Evolutionary conservation across 164 flowering plant genomes (phyloP), one percentile per base, ranked within the genome.

Genomic region (Macadamia integrifolia): DNA sequence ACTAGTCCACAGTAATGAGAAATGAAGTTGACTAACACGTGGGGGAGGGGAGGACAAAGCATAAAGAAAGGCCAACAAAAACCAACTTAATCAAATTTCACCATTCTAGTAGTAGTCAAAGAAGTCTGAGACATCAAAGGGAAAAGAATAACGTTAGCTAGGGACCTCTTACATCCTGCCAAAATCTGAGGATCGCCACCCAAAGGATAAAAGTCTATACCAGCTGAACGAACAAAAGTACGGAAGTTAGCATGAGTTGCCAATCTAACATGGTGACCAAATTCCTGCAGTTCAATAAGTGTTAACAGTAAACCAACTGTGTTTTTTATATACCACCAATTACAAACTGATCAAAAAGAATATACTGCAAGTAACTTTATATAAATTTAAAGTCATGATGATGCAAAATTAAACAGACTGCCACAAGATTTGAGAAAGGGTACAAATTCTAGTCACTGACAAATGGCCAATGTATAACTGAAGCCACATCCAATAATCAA

Each of bases 101-200:
- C 28, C 29, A 31, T 29, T 43, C 31, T 14, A 60, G 6, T 2
- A 53, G 11, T 10, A 49, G 15, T 2, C 15, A 17, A 48, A 10
- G 48, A 31, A 15, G 15, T 18, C 13, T 11, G 17, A 48, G 14
- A 49, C 46, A 68, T 61, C 23, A n/a, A 70, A 62, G 32, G 29
- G 6, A 57, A 66, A 56, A 57, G 53, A 52, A 57, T 18, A 58
- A 15, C n/a, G 31, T 32, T 46, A 29, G 43, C 66, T 4, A 55
- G 23, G 74, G 72, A 79, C 62, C 73, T 75, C 97, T 91, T 91
- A 94, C 97, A 94, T 90, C 90, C 93, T 58, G 98, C 98, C 79
- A 94, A 81, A 70, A 88, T 84, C 13, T 93, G 89, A 61, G 98
- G 95, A 76, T 94, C 98, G 61, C 97, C 96, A 60, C 95, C 97